Base-by-base conservation (phyloP, 352 stramenopile genomes). In the Pythium periplocum region DNA sequence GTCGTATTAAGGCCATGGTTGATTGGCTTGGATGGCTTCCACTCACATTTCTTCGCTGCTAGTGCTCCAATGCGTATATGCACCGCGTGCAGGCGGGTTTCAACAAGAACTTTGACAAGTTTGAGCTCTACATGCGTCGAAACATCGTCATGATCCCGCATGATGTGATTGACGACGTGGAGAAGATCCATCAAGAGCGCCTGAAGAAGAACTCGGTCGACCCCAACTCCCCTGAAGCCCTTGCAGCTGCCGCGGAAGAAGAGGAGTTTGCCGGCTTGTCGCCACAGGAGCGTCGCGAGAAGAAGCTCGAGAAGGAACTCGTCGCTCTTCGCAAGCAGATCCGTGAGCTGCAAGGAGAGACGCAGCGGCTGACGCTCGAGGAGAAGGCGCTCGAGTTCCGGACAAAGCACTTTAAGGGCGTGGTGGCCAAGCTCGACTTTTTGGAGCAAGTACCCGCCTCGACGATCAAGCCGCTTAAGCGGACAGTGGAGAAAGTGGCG, bases 61-160 rank as follows among this genome's bases (percentile, higher is more conserved):
- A 91, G 78, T 62, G 72, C 35, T 76, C 78, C 7, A 73, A 51
- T 34, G 70, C 75, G 48, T 91, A 87, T 51, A 89, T 90, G 66
- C 37, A 65, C 9, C 69, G 73, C 33, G 70, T 92, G 6, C 68
- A 84, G 51, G 61, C 55, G 17, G 66, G 64, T n/a, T 88, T 92
- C 45, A 71, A 78, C 37, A 88, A 84, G 55, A 92, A 92, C 56
- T 92, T 92, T 55, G 77, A 86, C 65, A 92, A 92, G 57, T 86
- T 92, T 46, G 82, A 90, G 55, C 57, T 90, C 6, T 92, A 92
- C 43, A 68, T 90, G 58, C 63, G 74, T 0, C 78, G 82, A 56
- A 92, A 90, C 51, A 86, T 92, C 38, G 77, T 90, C 35, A 68
- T 68, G 6, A 67, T 88, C 40, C 78, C 81, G 0, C 51, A 64